Base-by-base conservation (phyloP, 495 filamentous ascomycete genomes). In the Cercophora sp. region DNA sequence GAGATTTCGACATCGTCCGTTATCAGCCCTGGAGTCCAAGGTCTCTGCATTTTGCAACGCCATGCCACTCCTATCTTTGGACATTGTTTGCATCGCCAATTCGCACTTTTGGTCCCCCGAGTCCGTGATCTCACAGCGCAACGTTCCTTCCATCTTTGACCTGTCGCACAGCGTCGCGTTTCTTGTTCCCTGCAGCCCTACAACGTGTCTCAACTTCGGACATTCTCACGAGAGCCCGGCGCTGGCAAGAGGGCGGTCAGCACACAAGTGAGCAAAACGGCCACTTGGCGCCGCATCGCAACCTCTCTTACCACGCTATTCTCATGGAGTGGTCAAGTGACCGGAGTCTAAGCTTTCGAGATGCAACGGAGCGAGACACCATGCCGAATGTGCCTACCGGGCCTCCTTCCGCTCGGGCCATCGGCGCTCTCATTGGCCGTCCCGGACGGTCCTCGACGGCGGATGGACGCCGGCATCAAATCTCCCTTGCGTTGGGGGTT, bases 251-350 rank as follows among this genome's bases (percentile, higher is more conserved):
- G 23, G 27, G 44, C 44, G 44, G 44, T 47, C 44, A 32, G 23
- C 9, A 32, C 31, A 47, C 8, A 23, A 23, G 22, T 13, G 27
- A n/a, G 41, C 8, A 10, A 9, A 13, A n/a, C n/a, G n/a, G 41
- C 25, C 41, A 44, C 19, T 23, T 47, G 44, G 44, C 18, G 23
- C 27, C n/a, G 16, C 13, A 31, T 47, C 44, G 44, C 44, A 47
- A 18, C 27, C 16, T 31, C 27, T 47, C 27, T 16, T 23, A 34
- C 23, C 44, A 34, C 44, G 40, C 41, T 54, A 47, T 31, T 45
- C 8, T 32, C 29, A 32, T 32, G 8, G 8, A 32, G 29, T 15
- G 51, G 29, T 27, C 51, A 54, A 54, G 51, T 54, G 51, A 29
- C 32, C 41, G 22, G 42, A 44, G 25, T 47, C 31, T 23, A 32